Conservation (phyloP, 768 basidiomycete genomes). For the Coprinopsis marcescibilis region DNA sequence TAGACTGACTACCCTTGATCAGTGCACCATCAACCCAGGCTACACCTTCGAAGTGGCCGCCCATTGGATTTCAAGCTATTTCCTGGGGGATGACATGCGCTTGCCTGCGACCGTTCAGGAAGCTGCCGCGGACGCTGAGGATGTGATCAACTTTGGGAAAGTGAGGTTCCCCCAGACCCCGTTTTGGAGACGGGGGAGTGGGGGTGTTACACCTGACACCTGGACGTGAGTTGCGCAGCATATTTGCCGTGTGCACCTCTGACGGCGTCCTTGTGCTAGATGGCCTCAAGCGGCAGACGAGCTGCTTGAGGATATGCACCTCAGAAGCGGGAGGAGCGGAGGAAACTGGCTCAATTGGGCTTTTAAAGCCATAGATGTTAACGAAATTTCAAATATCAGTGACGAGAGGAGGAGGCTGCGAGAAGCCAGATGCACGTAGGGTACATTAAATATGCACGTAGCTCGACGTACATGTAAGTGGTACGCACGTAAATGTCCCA, state of each 20-base stretch:
- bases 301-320: constrained; percentile 55
- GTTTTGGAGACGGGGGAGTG: background rate
- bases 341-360: constrained; percentile 66
- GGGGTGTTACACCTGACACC: background rate
- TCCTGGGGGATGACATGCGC: constrained; percentile 46
- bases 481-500: too few species aligned
- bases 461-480: too few species aligned
- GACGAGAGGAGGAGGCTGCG: constrained; percentile 40
- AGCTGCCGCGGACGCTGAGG: constrained; percentile 34
- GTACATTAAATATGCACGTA: too few species aligned
- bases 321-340: constrained; percentile 46
- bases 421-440: constrained; percentile 3
- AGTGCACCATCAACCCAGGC: constrained; percentile 55
- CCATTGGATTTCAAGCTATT: constrained; percentile 64
- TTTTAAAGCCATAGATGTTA: constrained; percentile 44
- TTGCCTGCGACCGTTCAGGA: constrained; percentile 42
- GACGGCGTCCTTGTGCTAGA: constrained; percentile 22
- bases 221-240: background rate
- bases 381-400: constrained; percentile 41
- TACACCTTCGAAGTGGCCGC: constrained; percentile 49
- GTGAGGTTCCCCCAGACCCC: constrained; percentile 39
- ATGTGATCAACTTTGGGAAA: constrained; percentile 41
- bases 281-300: constrained; percentile 60
- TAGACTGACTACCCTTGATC: background rate
- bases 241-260: background rate